phyloP scores from a whole-genome alignment of 2,329 filamentous ascomycete genomes.

The Rhynchosporium secalis region DNA sequence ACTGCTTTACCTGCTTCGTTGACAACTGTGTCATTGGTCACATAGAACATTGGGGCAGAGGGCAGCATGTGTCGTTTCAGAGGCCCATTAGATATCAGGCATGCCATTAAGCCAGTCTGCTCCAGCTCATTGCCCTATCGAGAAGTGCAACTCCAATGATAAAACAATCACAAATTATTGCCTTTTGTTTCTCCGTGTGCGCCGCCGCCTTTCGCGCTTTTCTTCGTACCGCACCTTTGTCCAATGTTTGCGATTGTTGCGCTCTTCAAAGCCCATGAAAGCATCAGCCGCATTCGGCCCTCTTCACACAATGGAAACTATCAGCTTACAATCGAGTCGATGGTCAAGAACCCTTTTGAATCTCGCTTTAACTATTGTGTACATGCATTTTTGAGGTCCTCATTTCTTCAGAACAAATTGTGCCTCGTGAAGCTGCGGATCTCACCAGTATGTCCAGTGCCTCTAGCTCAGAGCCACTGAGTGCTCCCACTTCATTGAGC shows the following conservation, averaged over 20 bases:
- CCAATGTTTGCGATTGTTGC: not conserved
- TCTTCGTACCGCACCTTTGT: not conserved
- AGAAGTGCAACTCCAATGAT: too few relatives aligned
- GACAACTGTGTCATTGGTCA: too few relatives aligned
- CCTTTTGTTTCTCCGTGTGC: not conserved
- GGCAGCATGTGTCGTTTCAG: too few relatives aligned
- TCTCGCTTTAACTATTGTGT: not conserved
- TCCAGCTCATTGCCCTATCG: too few relatives aligned
- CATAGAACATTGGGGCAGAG: too few relatives aligned
- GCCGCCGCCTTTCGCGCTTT: not conserved
- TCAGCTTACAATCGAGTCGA: not conserved
- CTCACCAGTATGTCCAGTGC: conserved; percentile 5
- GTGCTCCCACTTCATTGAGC: conserved; percentile 1
- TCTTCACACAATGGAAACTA: not conserved
- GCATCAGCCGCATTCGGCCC: conserved; percentile 2
- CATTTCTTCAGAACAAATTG: too few relatives aligned
- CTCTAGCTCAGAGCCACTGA: conserved; percentile 1
- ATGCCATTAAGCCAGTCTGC: too few relatives aligned
- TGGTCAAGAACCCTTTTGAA: not conserved
- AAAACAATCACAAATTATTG: too few relatives aligned
- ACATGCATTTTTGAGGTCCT: too few relatives aligned
- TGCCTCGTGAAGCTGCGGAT: not conserved
- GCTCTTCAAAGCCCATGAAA: not conserved
- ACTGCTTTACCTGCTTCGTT: too few relatives aligned
- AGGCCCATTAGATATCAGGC: too few relatives aligned